phyloP scores from a whole-genome alignment of 169 alveolate species.

The Plasmodium chabaudi region DNA sequence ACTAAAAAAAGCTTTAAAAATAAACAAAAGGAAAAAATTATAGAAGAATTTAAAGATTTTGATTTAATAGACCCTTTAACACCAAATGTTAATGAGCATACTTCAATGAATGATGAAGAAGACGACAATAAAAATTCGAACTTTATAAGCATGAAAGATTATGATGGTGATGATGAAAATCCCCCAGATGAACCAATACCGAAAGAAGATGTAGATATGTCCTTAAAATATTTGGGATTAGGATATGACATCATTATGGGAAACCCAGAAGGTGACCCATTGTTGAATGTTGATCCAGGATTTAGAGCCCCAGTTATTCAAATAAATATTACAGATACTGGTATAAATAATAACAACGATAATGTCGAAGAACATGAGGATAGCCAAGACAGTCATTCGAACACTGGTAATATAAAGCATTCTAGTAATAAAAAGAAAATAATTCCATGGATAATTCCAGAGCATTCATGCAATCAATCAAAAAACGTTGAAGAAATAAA shows the following conservation, averaged over 20 bases:
- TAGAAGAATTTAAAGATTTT: slow-evolving; percentile 12
- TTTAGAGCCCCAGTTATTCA: slow-evolving; percentile 86
- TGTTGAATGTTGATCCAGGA: slow-evolving; percentile 88
- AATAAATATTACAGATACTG: slow-evolving; percentile 42
- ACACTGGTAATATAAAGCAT: neutral
- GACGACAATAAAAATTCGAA: neutral
- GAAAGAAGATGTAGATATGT: slow-evolving; percentile 25
- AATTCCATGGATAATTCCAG: slow-evolving; percentile 75
- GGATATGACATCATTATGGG: slow-evolving; percentile 89
- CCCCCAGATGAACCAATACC: neutral
- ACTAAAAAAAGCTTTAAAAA: neutral
- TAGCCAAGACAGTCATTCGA: too few species aligned
- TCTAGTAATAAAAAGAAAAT: neutral
- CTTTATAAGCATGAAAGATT: neutral
- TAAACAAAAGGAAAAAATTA: neutral
- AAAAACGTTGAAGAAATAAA: slow-evolving; percentile 74
- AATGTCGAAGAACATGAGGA: too few species aligned
- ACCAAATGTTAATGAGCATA: neutral
- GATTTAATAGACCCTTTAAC: slow-evolving; percentile 25
- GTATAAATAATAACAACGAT: neutral
- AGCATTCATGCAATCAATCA: slow-evolving; percentile 76
- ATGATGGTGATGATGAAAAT: slow-evolving; percentile 5
- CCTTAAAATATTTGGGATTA: slow-evolving; percentile 85
- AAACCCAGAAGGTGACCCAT: slow-evolving; percentile 90
- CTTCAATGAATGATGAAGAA: neutral